Evolutionary conservation across 352 stramenopile genomes (phyloP).

Genomic region (Globisporangium abappressorium): DNA sequence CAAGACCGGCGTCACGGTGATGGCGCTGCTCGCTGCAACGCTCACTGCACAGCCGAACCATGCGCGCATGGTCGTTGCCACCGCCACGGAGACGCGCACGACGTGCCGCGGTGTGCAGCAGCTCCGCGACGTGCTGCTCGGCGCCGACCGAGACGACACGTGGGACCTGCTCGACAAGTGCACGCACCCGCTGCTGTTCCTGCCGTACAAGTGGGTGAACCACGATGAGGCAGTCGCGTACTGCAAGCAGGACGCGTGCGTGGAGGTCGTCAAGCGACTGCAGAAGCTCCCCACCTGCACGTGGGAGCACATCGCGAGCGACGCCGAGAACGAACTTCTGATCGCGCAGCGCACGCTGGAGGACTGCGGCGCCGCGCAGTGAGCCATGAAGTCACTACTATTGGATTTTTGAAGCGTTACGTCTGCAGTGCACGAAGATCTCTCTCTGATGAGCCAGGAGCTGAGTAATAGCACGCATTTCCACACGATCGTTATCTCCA

Average conservation of each 20-base stretch:
- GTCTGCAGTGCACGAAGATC: neutral
- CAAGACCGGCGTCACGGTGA: conserved; percentile 7
- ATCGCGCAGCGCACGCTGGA: conserved; percentile 42
- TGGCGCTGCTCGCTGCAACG: conserved; percentile 8
- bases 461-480: neutral
- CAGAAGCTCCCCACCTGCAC: conserved; percentile 33
- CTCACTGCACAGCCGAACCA: neutral
- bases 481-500: neutral
- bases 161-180: conserved; percentile 21
- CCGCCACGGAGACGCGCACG: neutral
- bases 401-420: neutral
- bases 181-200: conserved; percentile 33
- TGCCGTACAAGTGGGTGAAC: conserved; percentile 31
- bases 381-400: neutral
- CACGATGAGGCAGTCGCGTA: conserved; percentile 31
- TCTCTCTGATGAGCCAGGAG: neutral
- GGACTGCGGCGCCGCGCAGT: conserved; percentile 30
- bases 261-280: conserved; percentile 25
- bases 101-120: conserved; percentile 25
- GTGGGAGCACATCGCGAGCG: conserved; percentile 31
- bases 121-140: conserved; percentile 23
- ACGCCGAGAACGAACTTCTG: conserved; percentile 34
- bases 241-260: conserved; percentile 36
- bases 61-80: neutral
- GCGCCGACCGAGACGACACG: conserved; percentile 16